Evolutionary conservation across 805 yeast genomes (phyloP).

Genomic region (Schizosaccharomyces osmophilus): DNA sequence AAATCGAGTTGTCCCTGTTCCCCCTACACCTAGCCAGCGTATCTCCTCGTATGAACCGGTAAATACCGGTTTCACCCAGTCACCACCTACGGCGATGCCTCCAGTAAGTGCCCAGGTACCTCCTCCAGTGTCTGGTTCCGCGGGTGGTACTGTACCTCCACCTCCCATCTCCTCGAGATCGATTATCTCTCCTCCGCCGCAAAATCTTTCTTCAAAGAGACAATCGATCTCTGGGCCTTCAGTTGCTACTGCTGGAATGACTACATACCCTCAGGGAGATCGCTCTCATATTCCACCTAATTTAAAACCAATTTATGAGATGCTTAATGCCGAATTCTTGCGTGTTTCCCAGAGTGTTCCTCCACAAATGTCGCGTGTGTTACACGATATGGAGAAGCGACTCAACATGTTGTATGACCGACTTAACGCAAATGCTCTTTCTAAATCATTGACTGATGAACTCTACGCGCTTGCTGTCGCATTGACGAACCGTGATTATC

Average conservation of each 20-base stretch:
- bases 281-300: slow-evolving; percentile 39
- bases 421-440: slow-evolving; percentile 37
- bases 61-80: background rate
- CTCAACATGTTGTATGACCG: slow-evolving; percentile 51
- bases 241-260: slow-evolving; percentile 8
- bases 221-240: slow-evolving; percentile 14
- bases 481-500: slow-evolving; percentile 29
- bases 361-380: slow-evolving; percentile 31
- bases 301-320: slow-evolving; percentile 32
- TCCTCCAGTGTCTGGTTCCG: background rate
- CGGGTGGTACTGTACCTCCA: too few species aligned
- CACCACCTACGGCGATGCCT: background rate
- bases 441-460: slow-evolving; percentile 28
- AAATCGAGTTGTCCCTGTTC: slow-evolving; percentile 8
- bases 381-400: slow-evolving; percentile 62
- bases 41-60: slow-evolving; percentile 10
- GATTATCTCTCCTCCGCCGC: too few species aligned
- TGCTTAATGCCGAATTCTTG: slow-evolving; percentile 29
- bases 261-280: slow-evolving; percentile 28
- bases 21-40: slow-evolving; percentile 5
- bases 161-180: too few species aligned
- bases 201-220: background rate
- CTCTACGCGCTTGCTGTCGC: slow-evolving; percentile 28
- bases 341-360: slow-evolving; percentile 53
- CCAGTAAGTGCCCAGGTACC: background rate